These are phyloP conservation scores for Claviceps paspali DNA, from an alignment of 2,329 filamentous ascomycete genomes.

Conservation along the genomic window DNA sequence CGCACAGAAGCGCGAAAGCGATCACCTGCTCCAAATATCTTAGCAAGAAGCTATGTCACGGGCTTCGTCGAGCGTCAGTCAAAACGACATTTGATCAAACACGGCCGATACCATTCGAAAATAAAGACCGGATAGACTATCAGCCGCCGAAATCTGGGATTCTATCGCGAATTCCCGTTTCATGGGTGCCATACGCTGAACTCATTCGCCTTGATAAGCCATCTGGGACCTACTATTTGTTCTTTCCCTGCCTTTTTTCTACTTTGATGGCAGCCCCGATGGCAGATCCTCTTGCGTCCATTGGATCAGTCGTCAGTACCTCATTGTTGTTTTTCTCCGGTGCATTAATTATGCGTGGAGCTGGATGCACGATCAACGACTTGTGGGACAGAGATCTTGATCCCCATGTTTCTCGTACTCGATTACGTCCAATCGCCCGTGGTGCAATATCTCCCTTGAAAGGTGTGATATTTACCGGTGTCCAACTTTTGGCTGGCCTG, in stretches of 20 bases:
- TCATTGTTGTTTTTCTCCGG: conserved; percentile 58
- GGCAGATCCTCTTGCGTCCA: conserved; percentile 42
- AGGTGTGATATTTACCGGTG: conserved; percentile 60
- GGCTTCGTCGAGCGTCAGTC: neutral
- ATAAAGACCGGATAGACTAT: conserved; percentile 28
- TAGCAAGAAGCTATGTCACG: neutral
- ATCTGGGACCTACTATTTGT: conserved; percentile 69
- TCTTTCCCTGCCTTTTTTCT: conserved; percentile 73
- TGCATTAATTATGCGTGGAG: conserved; percentile 72
- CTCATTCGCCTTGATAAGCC: conserved; percentile 71
- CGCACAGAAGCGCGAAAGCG: neutral
- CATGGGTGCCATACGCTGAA: conserved; percentile 69
- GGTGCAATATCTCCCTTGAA: conserved; percentile 57
- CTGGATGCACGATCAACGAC: conserved; percentile 81
- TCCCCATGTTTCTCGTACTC: conserved; percentile 60
- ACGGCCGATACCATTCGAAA: neutral
- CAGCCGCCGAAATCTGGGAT: conserved; percentile 56
- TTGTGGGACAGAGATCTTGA: conserved; percentile 83
- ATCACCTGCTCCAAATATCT: neutral
- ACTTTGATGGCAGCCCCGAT: conserved; percentile 66
- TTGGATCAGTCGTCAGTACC: conserved; percentile 47
- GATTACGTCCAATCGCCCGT: conserved; percentile 65
- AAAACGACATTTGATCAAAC: neutral
- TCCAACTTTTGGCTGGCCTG: conserved; percentile 58
- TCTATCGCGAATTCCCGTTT: conserved; percentile 50